These are phyloP conservation scores for Malus sieversii DNA, from an alignment of 306 rosid species.

Conservation along the genomic window DNA sequence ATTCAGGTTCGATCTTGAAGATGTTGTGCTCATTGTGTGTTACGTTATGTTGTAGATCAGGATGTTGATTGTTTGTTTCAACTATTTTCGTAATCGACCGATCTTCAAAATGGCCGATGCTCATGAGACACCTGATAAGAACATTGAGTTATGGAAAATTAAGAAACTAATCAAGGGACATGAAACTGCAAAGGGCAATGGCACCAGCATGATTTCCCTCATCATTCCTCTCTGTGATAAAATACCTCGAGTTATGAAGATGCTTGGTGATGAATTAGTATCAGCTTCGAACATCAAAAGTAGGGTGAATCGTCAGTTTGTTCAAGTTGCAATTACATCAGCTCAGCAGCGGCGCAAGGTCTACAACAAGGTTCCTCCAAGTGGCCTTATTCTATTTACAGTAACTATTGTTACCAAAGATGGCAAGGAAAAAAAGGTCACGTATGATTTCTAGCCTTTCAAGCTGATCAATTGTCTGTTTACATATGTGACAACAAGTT, in stretches of 20 bases:
- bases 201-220: conserved; percentile 61
- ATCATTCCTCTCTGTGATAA: conserved; percentile 55
- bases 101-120: conserved; percentile 29
- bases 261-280: conserved; percentile 53
- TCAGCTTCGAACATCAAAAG: conserved; percentile 62
- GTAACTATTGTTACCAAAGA: conserved; percentile 53
- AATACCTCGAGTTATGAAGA: conserved; percentile 23
- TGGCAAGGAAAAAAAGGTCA: conserved; percentile 56
- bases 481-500: conserved; percentile 59
- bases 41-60: background rate
- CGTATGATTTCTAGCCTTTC: conserved; percentile 46
- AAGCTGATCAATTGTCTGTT: conserved; percentile 46
- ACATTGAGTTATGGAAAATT: conserved; percentile 57
- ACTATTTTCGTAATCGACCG: background rate
- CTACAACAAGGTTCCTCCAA: conserved; percentile 50
- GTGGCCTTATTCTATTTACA: conserved; percentile 52
- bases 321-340: conserved; percentile 51
- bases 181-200: conserved; percentile 54
- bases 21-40: background rate
- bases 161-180: conserved; percentile 49
- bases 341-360: conserved; percentile 57
- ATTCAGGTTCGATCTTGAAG: background rate
- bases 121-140: conserved; percentile 39
- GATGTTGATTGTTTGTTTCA: background rate
- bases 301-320: conserved; percentile 52